Evolutionary conservation across 805 yeast genomes (phyloP).

Genomic region (Monosporozyma servazzii): DNA sequence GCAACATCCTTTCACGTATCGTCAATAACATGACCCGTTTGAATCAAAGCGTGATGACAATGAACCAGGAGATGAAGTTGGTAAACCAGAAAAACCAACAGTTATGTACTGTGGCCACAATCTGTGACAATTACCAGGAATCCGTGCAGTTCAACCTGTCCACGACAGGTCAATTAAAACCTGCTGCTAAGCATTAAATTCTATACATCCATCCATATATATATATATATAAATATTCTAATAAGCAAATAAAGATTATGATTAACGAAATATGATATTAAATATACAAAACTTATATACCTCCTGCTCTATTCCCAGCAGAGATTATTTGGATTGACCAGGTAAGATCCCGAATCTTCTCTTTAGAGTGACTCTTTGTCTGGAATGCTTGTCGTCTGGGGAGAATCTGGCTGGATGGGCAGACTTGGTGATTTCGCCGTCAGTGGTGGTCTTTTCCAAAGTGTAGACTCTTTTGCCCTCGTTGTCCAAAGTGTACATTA

Average conservation of each 20-base stretch:
- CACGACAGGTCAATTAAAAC: conserved; percentile 48
- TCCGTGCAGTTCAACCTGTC: conserved; percentile 63
- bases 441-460: conserved; percentile 65
- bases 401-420: conserved; percentile 99
- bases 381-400: conserved; percentile 98
- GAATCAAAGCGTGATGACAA: conserved; percentile 57
- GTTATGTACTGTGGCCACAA: conserved; percentile 59
- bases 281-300: not conserved
- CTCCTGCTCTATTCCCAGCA: not conserved
- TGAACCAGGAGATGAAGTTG: conserved; percentile 52
- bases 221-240: not conserved
- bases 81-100: conserved; percentile 60
- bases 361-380: conserved; percentile 97
- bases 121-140: conserved; percentile 70
- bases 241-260: not conserved
- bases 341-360: conserved; percentile 74
- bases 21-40: conserved; percentile 66
- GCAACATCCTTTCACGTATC: conserved; percentile 65
- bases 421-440: conserved; percentile 93
- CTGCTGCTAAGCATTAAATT: conserved; percentile 7
- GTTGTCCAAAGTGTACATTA: conserved; percentile 92
- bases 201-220: not conserved
- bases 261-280: not conserved
- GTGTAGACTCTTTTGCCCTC: conserved; percentile 97
- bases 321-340: not conserved